Base-by-base conservation (phyloP, 768 basidiomycete species). In the Melanogaster broomeanus region DNA sequence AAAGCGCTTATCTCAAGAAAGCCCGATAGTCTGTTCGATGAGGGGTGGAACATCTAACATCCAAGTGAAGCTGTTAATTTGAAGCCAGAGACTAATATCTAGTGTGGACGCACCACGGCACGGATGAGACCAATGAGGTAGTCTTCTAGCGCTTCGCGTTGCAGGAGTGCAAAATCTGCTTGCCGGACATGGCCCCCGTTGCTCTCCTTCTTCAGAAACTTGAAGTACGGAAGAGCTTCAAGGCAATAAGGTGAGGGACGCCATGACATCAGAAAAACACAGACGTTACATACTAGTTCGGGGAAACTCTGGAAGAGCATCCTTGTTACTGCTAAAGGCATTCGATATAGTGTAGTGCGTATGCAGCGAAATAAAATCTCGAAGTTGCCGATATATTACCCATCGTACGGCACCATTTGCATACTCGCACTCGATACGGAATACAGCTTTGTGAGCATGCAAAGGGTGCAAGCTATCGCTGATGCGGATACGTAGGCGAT, bases 371-470 rank as follows among this genome's bases (percentile, higher is more conserved):
- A 96, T 48, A 63, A 99, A 97, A 67, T 98, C 96, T 55, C 91
- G 85, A 48, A 97, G 77, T 70, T 95, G 87, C 46, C 96, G 86
- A 69, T 93, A 93, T n/a, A 93, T 79, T 25, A 97, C 95, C 96
- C 97, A 99, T 67, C 93, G 77, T 63, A 80, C 84, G 12, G 87
- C 86, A 19, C 93, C 93, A 57, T 96, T 94, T 0, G 93, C 96
- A 67, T 99, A 98, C 69, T 97, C 91, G 66, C 94, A 98, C 69
- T 95, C 93, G 58, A 95, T 93, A 15, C 92, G 83, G 66, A 95
- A 95, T 2, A 92, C 84, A 5, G 90, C 83, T 63, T 88, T 89
- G 40, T 82, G 73, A 19, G 82, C 78, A 55, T 92, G 83, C 56
- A 90, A 73, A 5, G 91, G 90, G 70, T 93, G 85, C 24, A 94